phyloP scores from a whole-genome alignment of 352 stramenopile species.

The Saprolegnia parasitica region DNA sequence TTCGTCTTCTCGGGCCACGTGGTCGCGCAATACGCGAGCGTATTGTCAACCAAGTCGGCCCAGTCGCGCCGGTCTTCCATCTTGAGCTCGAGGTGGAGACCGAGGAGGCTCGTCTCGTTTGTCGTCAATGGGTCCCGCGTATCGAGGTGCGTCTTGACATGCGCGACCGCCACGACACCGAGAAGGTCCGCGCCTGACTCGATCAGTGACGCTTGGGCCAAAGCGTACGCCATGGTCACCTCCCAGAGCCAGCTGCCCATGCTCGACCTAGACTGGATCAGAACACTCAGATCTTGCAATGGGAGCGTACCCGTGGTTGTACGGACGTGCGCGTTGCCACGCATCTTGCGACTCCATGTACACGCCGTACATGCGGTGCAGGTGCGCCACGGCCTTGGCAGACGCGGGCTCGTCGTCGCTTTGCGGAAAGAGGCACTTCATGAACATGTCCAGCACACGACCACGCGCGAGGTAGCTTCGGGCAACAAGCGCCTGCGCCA shows the following conservation, averaged over 20 bases:
- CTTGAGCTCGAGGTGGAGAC: slow-evolving; percentile 14
- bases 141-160: slow-evolving; percentile 8
- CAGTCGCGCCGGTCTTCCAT: slow-evolving; percentile 23
- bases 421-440: slow-evolving; percentile 5
- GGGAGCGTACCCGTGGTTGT: slow-evolving; percentile 4
- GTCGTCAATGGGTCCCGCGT: not conserved
- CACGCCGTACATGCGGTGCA: slow-evolving; percentile 21
- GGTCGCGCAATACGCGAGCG: slow-evolving; percentile 18
- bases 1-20: slow-evolving; percentile 29
- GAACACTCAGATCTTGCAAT: not conserved
- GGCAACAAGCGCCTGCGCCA: slow-evolving; percentile 29
- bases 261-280: not conserved
- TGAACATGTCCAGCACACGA: slow-evolving; percentile 3
- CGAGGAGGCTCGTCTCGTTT: not conserved
- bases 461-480: slow-evolving; percentile 6
- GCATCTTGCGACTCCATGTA: slow-evolving; percentile 26
- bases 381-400: not conserved
- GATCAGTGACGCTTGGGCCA: slow-evolving; percentile 1
- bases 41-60: slow-evolving; percentile 21
- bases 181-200: slow-evolving; percentile 15
- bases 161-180: slow-evolving; percentile 4
- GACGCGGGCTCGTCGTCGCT: not conserved
- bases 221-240: slow-evolving; percentile 23
- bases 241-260: slow-evolving; percentile 29
- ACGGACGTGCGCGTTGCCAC: slow-evolving; percentile 14